Conservation (phyloP, 306 rosid species). For the Cucurbita pepo region DNA sequence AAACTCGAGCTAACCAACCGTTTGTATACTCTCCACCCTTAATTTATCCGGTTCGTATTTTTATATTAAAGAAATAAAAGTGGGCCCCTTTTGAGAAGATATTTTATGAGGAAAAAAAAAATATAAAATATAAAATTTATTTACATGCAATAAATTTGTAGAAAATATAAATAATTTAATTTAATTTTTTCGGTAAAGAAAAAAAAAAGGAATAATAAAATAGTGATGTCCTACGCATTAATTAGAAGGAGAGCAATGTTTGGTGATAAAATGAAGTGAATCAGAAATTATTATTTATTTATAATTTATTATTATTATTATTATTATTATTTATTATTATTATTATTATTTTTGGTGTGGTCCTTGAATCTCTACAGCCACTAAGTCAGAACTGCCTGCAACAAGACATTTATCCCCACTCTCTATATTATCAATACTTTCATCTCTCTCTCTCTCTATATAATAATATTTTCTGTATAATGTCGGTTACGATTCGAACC, state of each 20-base stretch:
- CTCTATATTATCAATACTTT: background rate
- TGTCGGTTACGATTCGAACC: background rate
- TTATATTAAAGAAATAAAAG: too few relatives aligned
- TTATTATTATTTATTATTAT: background rate
- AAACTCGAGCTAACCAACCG: too few relatives aligned
- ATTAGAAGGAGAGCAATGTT: background rate
- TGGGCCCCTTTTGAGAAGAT: too few relatives aligned
- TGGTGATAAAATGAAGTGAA: background rate
- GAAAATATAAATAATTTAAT: background rate
- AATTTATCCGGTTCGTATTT: too few relatives aligned
- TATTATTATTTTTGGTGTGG: background rate
- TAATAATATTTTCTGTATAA: too few relatives aligned
- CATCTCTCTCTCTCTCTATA: background rate
- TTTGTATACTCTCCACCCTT: too few relatives aligned
- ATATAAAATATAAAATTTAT: background rate
- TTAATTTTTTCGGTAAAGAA: background rate
- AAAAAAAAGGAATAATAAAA: background rate
- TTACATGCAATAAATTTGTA: background rate
- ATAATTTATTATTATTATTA: background rate
- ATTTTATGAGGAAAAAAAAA: too few relatives aligned
- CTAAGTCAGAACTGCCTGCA: background rate
- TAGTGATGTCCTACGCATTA: background rate
- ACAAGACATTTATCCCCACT: background rate
- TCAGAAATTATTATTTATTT: background rate
- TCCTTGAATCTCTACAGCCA: background rate